phyloP scores from a whole-genome alignment of 192 early-diverging fungal species.

The Jimgerdemannia lactiflua region DNA sequence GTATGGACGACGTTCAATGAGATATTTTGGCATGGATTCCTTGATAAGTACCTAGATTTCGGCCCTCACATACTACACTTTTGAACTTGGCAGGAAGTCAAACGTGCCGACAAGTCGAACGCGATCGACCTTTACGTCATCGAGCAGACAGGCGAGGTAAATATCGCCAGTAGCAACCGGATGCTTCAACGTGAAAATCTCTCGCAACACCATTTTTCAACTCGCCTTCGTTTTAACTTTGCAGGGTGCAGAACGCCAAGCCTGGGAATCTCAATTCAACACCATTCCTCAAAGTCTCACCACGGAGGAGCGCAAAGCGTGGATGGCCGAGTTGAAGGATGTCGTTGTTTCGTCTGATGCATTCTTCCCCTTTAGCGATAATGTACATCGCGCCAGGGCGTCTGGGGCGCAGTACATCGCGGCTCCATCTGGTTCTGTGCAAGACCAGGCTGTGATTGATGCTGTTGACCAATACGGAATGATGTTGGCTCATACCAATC shows the following conservation, averaged over 20 bases:
- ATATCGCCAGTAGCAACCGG: too few species aligned
- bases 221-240: background rate
- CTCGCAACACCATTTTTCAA: background rate
- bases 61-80: too few species aligned
- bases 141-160: conserved; percentile 77
- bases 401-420: conserved; percentile 89
- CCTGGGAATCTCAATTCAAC: conserved; percentile 83
- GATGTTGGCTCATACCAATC: conserved; percentile 81
- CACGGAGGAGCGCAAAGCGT: conserved; percentile 72
- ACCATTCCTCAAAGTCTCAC: conserved; percentile 78
- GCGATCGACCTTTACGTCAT: conserved; percentile 96
- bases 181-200: too few species aligned
- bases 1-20: conserved; percentile 2
- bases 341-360: conserved; percentile 94
- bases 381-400: conserved; percentile 80
- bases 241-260: conserved; percentile 54
- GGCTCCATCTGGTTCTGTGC: conserved; percentile 89
- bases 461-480: conserved; percentile 81
- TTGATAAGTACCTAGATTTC: too few species aligned
- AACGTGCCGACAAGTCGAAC: conserved; percentile 96
- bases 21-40: too few species aligned
- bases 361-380: conserved; percentile 99
- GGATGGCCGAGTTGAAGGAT: conserved; percentile 64
- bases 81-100: conserved; percentile 38
- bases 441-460: conserved; percentile 82